Conservation (phyloP, 2,329 filamentous ascomycete genomes). For the Penicillium sp. region DNA sequence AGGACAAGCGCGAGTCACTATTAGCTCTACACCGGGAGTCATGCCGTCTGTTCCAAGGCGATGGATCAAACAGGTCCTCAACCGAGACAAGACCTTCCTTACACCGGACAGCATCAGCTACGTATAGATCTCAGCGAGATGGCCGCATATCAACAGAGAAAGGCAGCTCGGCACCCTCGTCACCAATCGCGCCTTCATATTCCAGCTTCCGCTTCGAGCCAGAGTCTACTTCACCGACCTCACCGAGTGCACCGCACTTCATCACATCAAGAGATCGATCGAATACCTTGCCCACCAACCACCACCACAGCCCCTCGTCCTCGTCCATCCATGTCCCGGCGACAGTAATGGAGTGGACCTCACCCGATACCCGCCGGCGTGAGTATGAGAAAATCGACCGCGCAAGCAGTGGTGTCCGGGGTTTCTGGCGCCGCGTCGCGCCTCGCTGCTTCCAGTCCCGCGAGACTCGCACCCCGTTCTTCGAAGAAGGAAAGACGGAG, state of each 20-base stretch:
- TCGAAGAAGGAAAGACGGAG: slow-evolving; percentile 40
- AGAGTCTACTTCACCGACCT: slow-evolving; percentile 1
- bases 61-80: slow-evolving; percentile 5
- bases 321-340: slow-evolving; percentile 29
- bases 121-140: slow-evolving; percentile 10
- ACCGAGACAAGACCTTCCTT: slow-evolving; percentile 1
- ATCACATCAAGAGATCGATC: slow-evolving; percentile 14
- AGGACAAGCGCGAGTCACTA: slow-evolving; percentile 35
- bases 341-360: slow-evolving; percentile 49
- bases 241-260: slow-evolving; percentile 2
- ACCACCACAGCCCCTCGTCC: slow-evolving; percentile 22
- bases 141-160: slow-evolving; percentile 16
- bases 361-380: slow-evolving; percentile 41
- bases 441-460: slow-evolving; percentile 41
- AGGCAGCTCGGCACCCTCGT: slow-evolving; percentile 19
- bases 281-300: slow-evolving; percentile 16
- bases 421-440: slow-evolving; percentile 42
- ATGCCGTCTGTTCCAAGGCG: slow-evolving; percentile 40
- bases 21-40: slow-evolving; percentile 42
- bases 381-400: slow-evolving; percentile 56
- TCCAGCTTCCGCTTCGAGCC: slow-evolving; percentile 15
- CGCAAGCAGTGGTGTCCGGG: slow-evolving; percentile 42
- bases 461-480: slow-evolving; percentile 40
- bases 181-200: slow-evolving; percentile 15
- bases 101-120: slow-evolving; percentile 9